Base-by-base conservation (phyloP, 2,329 filamentous ascomycete species). In the Talaromyces sp. region DNA sequence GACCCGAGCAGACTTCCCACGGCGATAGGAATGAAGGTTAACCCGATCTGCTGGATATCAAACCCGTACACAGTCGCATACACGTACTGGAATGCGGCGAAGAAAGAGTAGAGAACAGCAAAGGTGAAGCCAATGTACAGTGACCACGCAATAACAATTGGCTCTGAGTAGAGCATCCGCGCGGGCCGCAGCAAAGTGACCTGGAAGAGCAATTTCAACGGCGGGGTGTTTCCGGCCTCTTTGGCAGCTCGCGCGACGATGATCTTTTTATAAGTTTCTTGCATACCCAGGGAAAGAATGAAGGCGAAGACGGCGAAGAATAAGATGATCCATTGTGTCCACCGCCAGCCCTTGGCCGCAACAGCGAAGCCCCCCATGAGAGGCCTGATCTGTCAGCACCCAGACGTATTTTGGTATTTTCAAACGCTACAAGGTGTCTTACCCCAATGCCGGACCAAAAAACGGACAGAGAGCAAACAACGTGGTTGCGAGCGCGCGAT, bases 261-360 rank as follows among this genome's bases (percentile, higher is more conserved):
- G 42, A 86, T 81, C 9, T 88, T 88, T 50, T 88, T 86, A 69
- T 90, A 90, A 0, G 88, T 89, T 77, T 91, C 88, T 70, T 85
- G 77, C 62, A 56, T 55, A 4, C 64, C 64, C 14, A 90, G 79
- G 74, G 88, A 87, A 66, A 89, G 65, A 1, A 88, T 62, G 69
- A 88, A 84, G 56, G 88, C 76, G 33, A 76, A 66, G 67, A 89
- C 85, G 63, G 86, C 83, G n/a, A 79, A 60, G 64, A 84, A 86
- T 44, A 88, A 87, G 82, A 90, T 86, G 67, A 89, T 74, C 69
- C 88, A 90, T 77, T 88, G 83, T 10, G 75, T 75, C 82, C 82
- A 84, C 54, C 81, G 75, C 82, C 82, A 84, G 10, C 79, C 76
- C n/a, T 70, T 68, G 9, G 66, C 67, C 57, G 69, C 53, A 16